Conservation (phyloP, 768 basidiomycete genomes). For the Agaricus sinodeliciosus region DNA sequence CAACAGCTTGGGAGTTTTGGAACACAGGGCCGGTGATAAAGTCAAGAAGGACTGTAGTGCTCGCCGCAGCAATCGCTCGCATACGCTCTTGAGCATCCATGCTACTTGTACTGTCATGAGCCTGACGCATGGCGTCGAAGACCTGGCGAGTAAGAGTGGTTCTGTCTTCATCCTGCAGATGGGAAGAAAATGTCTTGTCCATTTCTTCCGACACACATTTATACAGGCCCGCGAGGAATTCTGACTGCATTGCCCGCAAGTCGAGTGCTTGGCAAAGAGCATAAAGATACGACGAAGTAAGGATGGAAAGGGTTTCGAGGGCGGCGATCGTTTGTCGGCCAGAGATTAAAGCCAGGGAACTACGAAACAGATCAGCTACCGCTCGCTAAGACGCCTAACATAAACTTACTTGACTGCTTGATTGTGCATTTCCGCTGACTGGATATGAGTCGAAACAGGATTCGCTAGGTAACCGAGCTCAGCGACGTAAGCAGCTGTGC, state of each 20-base stretch:
- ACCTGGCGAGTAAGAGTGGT: slow-evolving; percentile 29
- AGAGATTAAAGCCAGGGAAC: slow-evolving; percentile 80
- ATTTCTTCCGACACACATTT: slow-evolving; percentile 47
- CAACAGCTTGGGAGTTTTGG: slow-evolving; percentile 23
- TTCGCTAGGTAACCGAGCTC: slow-evolving; percentile 80
- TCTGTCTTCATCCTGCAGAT: slow-evolving; percentile 29
- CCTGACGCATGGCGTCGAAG: slow-evolving; percentile 35
- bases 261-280: slow-evolving; percentile 75
- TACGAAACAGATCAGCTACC: slow-evolving; percentile 21
- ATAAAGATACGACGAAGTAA: slow-evolving; percentile 73
- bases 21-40: slow-evolving; percentile 37
- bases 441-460: slow-evolving; percentile 79
- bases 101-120: slow-evolving; percentile 59
- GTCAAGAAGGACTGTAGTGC: slow-evolving; percentile 59
- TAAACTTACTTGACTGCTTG: slow-evolving; percentile 78
- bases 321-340: slow-evolving; percentile 75
- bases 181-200: slow-evolving; percentile 32
- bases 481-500: slow-evolving; percentile 71
- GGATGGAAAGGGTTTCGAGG: slow-evolving; percentile 68
- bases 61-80: slow-evolving; percentile 60
- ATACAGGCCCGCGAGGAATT: slow-evolving; percentile 47
- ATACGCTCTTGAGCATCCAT: slow-evolving; percentile 71
- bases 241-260: slow-evolving; percentile 66
- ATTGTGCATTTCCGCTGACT: slow-evolving; percentile 89
- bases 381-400: background rate